phyloP scores from a whole-genome alignment of 1,139 yeast genomes.

The Blastobotrys illinoisensis region DNA sequence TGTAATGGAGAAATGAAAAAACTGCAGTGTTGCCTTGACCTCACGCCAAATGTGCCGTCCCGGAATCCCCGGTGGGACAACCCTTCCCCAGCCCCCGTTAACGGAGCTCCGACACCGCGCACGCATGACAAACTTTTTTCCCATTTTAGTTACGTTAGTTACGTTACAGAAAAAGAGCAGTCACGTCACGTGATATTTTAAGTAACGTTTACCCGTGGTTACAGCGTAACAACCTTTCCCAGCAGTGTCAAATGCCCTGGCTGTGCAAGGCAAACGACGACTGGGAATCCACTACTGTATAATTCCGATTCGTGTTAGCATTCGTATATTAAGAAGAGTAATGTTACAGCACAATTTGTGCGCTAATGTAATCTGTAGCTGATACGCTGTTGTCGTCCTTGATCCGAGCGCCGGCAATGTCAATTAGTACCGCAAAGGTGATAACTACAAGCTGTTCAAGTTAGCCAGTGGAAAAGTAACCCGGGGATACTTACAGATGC shows the following conservation, averaged over 20 bases:
- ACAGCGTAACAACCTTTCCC: too few species aligned
- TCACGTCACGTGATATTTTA: neutral
- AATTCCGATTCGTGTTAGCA: too few species aligned
- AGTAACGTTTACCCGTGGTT: too few species aligned
- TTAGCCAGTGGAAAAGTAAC: neutral
- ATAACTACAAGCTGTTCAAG: conserved; percentile 11
- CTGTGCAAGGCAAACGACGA: too few species aligned
- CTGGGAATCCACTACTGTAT: too few species aligned
- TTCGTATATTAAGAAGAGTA: too few species aligned
- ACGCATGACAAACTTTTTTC: neutral
- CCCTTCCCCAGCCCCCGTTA: neutral
- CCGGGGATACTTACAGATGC: conserved; percentile 15
- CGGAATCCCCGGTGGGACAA: neutral
- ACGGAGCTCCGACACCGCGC: neutral
- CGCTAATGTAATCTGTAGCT: neutral
- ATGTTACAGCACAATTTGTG: neutral
- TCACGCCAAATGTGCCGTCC: neutral
- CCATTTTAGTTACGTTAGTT: neutral
- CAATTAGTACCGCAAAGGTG: conserved; percentile 15
- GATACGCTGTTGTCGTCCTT: neutral
- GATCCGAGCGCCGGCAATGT: conserved; percentile 1
- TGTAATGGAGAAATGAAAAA: neutral
- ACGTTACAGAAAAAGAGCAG: neutral
- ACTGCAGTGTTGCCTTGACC: neutral
- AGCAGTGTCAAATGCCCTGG: too few species aligned